Base-by-base conservation (phyloP, 371 early-diverging fungal species). In the Saksenaea oblongispora region DNA sequence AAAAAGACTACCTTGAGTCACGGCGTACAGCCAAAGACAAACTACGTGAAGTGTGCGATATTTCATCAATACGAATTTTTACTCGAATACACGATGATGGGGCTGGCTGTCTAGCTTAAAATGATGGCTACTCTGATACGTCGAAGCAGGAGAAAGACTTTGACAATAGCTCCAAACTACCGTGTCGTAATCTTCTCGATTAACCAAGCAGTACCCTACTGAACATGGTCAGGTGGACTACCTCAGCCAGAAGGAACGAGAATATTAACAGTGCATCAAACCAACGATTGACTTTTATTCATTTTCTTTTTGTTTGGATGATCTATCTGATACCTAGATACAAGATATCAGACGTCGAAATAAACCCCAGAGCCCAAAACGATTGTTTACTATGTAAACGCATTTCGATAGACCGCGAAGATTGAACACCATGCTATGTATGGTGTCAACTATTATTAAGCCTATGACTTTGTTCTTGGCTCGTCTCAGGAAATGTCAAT, bases 161-260 rank as follows among this genome's bases (percentile, higher is more conserved):
- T n/a, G n/a, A n/a, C n/a, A n/a, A n/a, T n/a, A n/a, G n/a, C n/a
- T n/a, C n/a, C n/a, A n/a, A n/a, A n/a, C n/a, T n/a, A n/a, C n/a
- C n/a, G n/a, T n/a, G n/a, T n/a, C n/a, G n/a, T n/a, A n/a, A n/a
- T n/a, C n/a, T n/a, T n/a, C n/a, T n/a, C n/a, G n/a, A n/a, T n/a
- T n/a, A n/a, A n/a, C n/a, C n/a, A n/a, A n/a, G n/a, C n/a, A n/a
- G n/a, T n/a, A n/a, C n/a, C n/a, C n/a, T n/a, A 63, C 75, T 8
- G 88, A 88, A 35, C 92, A 94, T 60, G 91, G 83, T 34, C 51
- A 47, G 22, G 51, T n/a, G n/a, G n/a, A n/a, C n/a, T n/a, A 80
- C 91, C 5, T 89, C 90, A 8, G 94, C 95, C 0, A 93, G 93
- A 68, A 83, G 81, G 61, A 91, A 92, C 62, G 84, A 86, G 53